These are phyloP conservation scores for Auricularia sp. DNA, from an alignment of 768 basidiomycete genomes.

Conservation along the genomic window DNA sequence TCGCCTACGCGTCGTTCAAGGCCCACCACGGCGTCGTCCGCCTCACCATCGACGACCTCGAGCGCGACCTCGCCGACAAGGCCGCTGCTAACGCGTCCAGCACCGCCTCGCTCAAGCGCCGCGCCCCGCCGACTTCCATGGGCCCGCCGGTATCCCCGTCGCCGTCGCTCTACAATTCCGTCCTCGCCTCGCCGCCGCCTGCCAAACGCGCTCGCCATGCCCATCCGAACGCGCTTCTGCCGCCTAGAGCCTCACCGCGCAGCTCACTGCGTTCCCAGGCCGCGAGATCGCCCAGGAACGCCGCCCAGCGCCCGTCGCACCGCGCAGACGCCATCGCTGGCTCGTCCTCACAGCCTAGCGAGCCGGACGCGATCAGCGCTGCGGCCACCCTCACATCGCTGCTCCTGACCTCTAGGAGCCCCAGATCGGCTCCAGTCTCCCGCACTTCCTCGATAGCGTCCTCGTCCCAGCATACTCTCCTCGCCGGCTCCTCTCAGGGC, in stretches of 20 bases:
- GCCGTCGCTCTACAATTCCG: constrained; percentile 62
- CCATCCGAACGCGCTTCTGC: neutral
- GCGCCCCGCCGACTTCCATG: neutral
- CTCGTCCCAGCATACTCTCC: constrained; percentile 63
- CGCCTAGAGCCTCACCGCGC: neutral
- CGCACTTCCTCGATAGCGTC: constrained; percentile 37
- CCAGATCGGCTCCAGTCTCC: constrained; percentile 14
- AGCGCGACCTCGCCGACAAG: constrained; percentile 18
- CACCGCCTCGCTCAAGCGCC: constrained; percentile 8
- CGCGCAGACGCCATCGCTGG: constrained; percentile 33
- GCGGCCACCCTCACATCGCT: constrained; percentile 71
- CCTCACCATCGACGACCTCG: constrained; percentile 59
- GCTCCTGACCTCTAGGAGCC: constrained; percentile 36
- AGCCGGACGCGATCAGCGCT: constrained; percentile 47
- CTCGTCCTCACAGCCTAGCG: constrained; percentile 34
- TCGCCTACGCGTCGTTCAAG: constrained; percentile 79
- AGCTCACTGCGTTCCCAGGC: neutral
- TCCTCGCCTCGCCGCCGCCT: constrained; percentile 50
- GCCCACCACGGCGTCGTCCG: constrained; percentile 63
- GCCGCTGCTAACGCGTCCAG: constrained; percentile 3
- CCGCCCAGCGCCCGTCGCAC: constrained; percentile 25
- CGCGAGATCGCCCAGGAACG: neutral
- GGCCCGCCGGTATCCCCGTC: constrained; percentile 28
- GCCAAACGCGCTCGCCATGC: constrained; percentile 46
- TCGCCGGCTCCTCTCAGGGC: constrained; percentile 38